A percentile compares a stretch with the other conserved stretches of the same genome.
phyloP scores from a whole-genome alignment of 2,329 filamentous ascomycete species.

The Zasmidium citrigriseum region DNA sequence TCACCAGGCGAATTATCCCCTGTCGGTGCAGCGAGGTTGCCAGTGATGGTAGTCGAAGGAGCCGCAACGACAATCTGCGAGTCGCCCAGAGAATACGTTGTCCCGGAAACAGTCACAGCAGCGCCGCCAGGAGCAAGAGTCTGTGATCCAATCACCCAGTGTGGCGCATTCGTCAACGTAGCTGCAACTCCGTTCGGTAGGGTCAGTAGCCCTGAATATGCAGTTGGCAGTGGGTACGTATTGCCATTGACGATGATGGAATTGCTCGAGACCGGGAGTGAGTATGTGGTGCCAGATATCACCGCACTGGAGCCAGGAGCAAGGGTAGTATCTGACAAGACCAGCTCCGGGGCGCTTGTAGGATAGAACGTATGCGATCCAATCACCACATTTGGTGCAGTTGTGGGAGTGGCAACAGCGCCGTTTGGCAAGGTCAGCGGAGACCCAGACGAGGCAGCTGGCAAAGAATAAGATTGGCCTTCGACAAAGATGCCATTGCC shows the following conservation, averaged over 20 bases:
- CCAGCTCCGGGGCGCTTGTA: slow-evolving; percentile 5
- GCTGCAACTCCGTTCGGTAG: slow-evolving; percentile 9
- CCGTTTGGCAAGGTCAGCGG: not conserved
- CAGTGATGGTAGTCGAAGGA: slow-evolving; percentile 1
- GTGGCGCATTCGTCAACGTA: slow-evolving; percentile 6
- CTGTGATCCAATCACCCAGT: slow-evolving; percentile 7
- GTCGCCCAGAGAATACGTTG: slow-evolving; percentile 13
- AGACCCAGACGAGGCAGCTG: not conserved
- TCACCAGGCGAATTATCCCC: not conserved
- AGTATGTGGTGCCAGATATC: slow-evolving; percentile 12
- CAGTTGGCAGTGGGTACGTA: not conserved
- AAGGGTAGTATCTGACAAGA: slow-evolving; percentile 11
- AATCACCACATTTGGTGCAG: not conserved
- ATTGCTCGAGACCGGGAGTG: slow-evolving; percentile 2
- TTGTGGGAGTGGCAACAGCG: not conserved
- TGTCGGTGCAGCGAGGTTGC: not conserved
- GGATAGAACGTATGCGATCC: not conserved
- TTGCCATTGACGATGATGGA: slow-evolving; percentile 6
- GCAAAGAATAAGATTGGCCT: not conserved
- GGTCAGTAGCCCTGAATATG: not conserved
- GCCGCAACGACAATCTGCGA: slow-evolving; percentile 6
- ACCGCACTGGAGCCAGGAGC: slow-evolving; percentile 10
- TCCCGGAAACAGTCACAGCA: slow-evolving; percentile 12
- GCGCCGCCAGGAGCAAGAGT: slow-evolving; percentile 20
- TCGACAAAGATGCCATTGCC: not conserved